Percentiles rank a stretch among this genome's conserved stretches.
phyloP scores from a whole-genome alignment of 208 protist species.

The Angomonas desouzai region DNA sequence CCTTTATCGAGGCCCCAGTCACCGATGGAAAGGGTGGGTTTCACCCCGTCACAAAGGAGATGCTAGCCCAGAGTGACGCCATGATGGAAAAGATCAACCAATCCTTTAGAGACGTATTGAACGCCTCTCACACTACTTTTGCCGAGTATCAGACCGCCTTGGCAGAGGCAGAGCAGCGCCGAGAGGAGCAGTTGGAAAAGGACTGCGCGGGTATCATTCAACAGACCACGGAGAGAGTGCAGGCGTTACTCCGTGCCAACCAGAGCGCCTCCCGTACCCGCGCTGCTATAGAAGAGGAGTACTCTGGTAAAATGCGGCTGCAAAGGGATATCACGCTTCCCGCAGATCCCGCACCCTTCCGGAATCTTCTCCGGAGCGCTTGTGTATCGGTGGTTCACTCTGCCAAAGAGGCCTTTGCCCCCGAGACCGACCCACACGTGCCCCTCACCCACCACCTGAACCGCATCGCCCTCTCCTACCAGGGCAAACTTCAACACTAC shows the following conservation, averaged over 20 bases:
- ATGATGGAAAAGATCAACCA: conserved; percentile 23
- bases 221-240: background rate
- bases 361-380: conserved; percentile 39
- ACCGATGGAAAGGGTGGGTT: background rate
- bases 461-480: background rate
- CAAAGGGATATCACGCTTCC: conserved; percentile 12
- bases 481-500: background rate
- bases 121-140: background rate
- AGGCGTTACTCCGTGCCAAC: background rate
- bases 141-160: background rate
- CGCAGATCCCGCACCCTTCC: conserved; percentile 26
- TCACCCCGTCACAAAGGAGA: background rate
- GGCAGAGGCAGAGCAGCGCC: background rate
- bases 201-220: background rate
- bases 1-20: background rate
- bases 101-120: conserved; percentile 11
- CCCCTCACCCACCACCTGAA: background rate
- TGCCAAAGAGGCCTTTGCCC: background rate
- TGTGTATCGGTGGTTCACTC: conserved; percentile 16
- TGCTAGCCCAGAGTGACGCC: conserved; percentile 16
- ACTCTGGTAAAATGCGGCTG: background rate
- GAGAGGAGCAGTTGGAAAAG: background rate
- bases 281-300: conserved; percentile 4
- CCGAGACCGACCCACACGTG: background rate
- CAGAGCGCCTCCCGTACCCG: background rate